These are phyloP conservation scores for Citrus sp. DNA, from an alignment of 345 rosid genomes.

Conservation along the genomic window DNA sequence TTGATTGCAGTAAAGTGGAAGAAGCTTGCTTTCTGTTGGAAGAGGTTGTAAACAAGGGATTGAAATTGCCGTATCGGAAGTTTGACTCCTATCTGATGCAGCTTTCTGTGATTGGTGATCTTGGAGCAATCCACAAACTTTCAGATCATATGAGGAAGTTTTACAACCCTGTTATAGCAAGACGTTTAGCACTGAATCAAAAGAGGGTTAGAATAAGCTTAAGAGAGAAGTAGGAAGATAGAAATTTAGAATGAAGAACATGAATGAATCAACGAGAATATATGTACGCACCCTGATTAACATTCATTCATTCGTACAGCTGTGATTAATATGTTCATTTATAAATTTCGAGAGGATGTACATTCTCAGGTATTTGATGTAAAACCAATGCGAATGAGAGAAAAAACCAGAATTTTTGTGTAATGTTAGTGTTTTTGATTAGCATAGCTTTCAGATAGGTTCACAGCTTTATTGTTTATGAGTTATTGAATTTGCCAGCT, in stretches of 20 bases:
- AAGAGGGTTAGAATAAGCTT: constrained; percentile 62
- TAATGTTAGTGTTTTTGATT: too few relatives aligned
- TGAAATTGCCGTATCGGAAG: constrained; percentile 66
- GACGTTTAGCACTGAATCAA: constrained; percentile 66
- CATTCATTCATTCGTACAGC: too few relatives aligned
- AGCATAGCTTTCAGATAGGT: too few relatives aligned
- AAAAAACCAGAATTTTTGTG: too few relatives aligned
- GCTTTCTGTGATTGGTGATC: constrained; percentile 68
- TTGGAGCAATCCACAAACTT: constrained; percentile 64
- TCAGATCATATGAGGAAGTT: constrained; percentile 82
- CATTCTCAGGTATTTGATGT: too few relatives aligned
- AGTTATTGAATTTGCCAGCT: too few relatives aligned
- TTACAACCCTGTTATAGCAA: constrained; percentile 81
- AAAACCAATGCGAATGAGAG: too few relatives aligned
- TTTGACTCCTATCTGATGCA: constrained; percentile 79
- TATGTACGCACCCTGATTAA: neutral
- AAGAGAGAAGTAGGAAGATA: constrained; percentile 40
- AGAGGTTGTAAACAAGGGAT: constrained; percentile 58
- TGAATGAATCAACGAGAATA: neutral
- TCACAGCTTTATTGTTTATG: too few relatives aligned
- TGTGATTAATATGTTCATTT: too few relatives aligned
- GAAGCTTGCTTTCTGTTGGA: constrained; percentile 74
- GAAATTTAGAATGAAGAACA: neutral
- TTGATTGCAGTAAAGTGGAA: constrained; percentile 53
- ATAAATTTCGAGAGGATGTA: too few relatives aligned